Conservation (phyloP, 2,329 filamentous ascomycete genomes). For the Achaetomium macrosporum region DNA sequence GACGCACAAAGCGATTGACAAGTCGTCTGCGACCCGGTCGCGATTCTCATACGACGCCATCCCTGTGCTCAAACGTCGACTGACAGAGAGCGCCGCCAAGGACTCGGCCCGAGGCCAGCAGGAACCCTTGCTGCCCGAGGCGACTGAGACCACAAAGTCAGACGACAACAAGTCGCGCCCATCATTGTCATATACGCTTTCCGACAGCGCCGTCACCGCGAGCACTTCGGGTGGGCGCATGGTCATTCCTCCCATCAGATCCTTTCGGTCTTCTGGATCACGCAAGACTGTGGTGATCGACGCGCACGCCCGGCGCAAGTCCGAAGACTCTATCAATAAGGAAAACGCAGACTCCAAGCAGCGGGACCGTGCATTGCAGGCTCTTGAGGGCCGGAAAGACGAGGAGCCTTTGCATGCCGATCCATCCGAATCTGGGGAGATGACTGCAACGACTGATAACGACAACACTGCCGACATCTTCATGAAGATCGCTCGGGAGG, state of each 20-base stretch:
- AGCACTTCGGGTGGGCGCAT: slow-evolving; percentile 27
- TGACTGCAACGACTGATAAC: slow-evolving; percentile 32
- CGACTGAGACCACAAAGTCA: slow-evolving; percentile 36
- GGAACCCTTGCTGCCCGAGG: slow-evolving; percentile 43
- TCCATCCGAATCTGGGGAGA: slow-evolving; percentile 35
- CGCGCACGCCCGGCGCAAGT: slow-evolving; percentile 42
- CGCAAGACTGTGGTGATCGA: slow-evolving; percentile 50
- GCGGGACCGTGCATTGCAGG: slow-evolving; percentile 46
- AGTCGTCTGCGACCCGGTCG: slow-evolving; percentile 23
- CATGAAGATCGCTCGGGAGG: slow-evolving; percentile 52
- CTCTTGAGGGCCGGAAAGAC: slow-evolving; percentile 42
- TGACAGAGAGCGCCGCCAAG: slow-evolving; percentile 29
- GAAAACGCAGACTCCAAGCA: slow-evolving; percentile 37
- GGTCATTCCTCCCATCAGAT: slow-evolving; percentile 48
- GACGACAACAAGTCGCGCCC: slow-evolving; percentile 48
- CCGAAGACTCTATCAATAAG: slow-evolving; percentile 41
- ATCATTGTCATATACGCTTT: slow-evolving; percentile 46
- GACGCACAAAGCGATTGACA: slow-evolving; percentile 24
- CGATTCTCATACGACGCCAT: slow-evolving; percentile 26
- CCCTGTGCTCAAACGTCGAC: slow-evolving; percentile 27
- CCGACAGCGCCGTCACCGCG: slow-evolving; percentile 22
- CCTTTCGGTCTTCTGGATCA: slow-evolving; percentile 51
- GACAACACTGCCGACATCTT: slow-evolving; percentile 56
- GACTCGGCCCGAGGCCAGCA: slow-evolving; percentile 40
- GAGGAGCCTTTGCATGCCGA: slow-evolving; percentile 36